phyloP scores from a whole-genome alignment of 2,329 filamentous ascomycete species.

The Pseudocercospora pini-densiflorae region DNA sequence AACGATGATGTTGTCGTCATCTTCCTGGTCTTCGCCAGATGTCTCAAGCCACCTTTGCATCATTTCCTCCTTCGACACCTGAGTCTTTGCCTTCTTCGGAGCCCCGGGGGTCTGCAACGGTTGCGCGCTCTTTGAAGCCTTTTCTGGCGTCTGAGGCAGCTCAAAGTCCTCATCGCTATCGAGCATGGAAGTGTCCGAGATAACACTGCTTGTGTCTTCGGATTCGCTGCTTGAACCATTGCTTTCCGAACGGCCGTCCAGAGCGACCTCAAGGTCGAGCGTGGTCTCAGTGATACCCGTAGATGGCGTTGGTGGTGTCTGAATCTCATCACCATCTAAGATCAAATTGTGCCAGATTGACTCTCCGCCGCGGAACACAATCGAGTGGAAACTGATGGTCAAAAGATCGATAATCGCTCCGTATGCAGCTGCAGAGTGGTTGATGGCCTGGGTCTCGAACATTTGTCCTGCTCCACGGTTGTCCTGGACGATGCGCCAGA shows the following conservation, averaged over 20 bases:
- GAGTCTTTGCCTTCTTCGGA: not conserved
- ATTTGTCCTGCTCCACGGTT: constrained; percentile 23
- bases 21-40: not conserved
- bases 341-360: constrained; percentile 26
- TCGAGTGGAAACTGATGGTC: constrained; percentile 32
- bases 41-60: not conserved
- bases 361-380: constrained; percentile 23
- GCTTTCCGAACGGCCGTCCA: constrained; percentile 6
- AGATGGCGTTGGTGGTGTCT: constrained; percentile 4
- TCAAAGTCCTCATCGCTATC: not conserved
- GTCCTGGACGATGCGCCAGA: constrained; percentile 30
- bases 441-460: constrained; percentile 20
- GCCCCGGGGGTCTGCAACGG: not conserved
- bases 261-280: not conserved
- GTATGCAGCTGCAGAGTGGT: constrained; percentile 28
- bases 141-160: not conserved
- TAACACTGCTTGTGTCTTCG: constrained; percentile 2
- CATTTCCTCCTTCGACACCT: not conserved
- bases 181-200: not conserved
- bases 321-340: not conserved
- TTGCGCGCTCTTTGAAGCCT: not conserved
- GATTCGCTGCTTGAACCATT: not conserved
- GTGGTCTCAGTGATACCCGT: not conserved
- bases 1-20: not conserved
- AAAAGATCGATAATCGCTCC: constrained; percentile 32